These are phyloP conservation scores for Sporothrix euskadiensis DNA, from an alignment of 2,329 filamentous ascomycete genomes.

Conservation along the genomic window DNA sequence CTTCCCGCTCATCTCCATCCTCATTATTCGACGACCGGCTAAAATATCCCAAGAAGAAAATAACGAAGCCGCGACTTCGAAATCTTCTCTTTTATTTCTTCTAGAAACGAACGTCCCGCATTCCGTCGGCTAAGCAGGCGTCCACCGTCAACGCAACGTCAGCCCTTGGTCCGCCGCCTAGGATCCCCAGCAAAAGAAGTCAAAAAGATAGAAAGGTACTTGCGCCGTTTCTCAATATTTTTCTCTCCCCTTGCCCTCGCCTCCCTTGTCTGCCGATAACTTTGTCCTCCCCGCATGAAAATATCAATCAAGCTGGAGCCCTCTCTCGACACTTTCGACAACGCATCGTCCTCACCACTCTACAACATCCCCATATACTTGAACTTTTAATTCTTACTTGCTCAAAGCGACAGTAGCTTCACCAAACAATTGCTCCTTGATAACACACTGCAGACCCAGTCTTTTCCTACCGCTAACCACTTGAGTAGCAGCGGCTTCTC, in stretches of 20 bases:
- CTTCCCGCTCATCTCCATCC: slow-evolving; percentile 2
- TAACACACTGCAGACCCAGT: background rate
- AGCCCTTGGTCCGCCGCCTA: slow-evolving; percentile 11
- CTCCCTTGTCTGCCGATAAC: background rate
- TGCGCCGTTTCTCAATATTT: background rate
- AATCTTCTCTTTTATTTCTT: background rate
- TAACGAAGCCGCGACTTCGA: background rate
- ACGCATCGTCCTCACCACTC: background rate
- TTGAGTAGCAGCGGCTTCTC: background rate
- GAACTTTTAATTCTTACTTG: background rate
- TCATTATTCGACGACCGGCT: slow-evolving; percentile 18
- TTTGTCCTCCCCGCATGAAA: slow-evolving; percentile 5
- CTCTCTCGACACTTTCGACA: background rate
- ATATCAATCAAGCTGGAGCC: background rate
- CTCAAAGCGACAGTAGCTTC: background rate
- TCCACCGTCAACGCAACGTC: slow-evolving; percentile 22
- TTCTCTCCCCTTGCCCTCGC: background rate
- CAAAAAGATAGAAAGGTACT: slow-evolving; percentile 17
- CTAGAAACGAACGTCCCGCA: slow-evolving; percentile 31
- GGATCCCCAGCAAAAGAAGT: slow-evolving; percentile 9
- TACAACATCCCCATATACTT: background rate
- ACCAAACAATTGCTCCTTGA: background rate
- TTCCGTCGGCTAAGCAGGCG: slow-evolving; percentile 33
- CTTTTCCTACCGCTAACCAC: background rate
- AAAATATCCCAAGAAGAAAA: slow-evolving; percentile 32